Evolutionary conservation across 2,329 filamentous ascomycete genomes (phyloP), one percentile per base, ranked within the genome.

Genomic region (Huntiella moniliformis): DNA sequence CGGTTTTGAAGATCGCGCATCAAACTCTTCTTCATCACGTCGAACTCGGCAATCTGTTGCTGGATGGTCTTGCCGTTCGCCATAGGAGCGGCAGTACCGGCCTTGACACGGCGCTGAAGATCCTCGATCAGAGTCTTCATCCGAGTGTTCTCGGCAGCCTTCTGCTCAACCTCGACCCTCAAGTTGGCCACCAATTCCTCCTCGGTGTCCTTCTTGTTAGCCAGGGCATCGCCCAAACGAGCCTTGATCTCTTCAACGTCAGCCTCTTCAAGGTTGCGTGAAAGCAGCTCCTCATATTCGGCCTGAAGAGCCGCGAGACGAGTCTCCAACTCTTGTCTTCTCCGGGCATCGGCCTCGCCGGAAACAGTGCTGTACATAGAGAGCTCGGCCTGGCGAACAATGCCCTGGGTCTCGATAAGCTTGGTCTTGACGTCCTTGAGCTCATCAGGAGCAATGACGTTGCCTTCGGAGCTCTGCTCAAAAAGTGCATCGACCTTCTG

Each of bases 1-100:
- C 91, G 81, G 68, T 98, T 96, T 64, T 98, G 91, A 53, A 98
- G 68, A 63, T 98, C 91, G 48, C 91, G 83, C 91, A 98, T 98
- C 54, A 98, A 70, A 53, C 83, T 93, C 75, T 98, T 98, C 77
- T 98, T 98, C 87, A 98, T 98, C 50, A 85, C 82, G 62, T 98
- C 91, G 56, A 98, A 98, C 60, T 98, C 91, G 49, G 88, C 84
- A 62, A 98, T 93, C 65, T 96, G 91, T 66, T 98, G 88, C 60
- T 93, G 86, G 38, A 96, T 76, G 10, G 85, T 92, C 71, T 94
- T 94, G 70, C 82, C 82, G 56, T 83, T 84, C 47, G 75, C 66
- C 58, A 79, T 84, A 18, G 78, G 71, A 13, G 67, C 68, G 7
- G 63, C 58, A 13, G 60, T 60, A 53, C 72, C 71, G 42, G 73